Evolutionary conservation across 208 protist species (phyloP).

Genomic region (Leishmania guyanensis): DNA sequence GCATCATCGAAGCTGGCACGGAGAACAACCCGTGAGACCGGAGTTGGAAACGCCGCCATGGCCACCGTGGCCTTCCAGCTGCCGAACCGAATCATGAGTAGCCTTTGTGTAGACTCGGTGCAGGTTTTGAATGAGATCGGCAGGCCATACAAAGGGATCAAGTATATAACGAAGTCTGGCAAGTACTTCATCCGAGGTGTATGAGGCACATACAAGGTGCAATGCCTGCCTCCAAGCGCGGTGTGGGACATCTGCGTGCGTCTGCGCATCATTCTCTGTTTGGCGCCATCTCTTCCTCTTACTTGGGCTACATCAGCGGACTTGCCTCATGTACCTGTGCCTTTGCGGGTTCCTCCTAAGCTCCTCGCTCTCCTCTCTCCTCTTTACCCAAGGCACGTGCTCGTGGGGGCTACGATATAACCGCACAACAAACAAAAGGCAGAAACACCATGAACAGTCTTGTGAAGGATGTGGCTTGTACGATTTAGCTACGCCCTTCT

Average conservation of each 20-base stretch:
- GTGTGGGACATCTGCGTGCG: background rate
- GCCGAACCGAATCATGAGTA: slow-evolving; percentile 71
- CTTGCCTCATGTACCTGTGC: background rate
- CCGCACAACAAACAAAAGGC: background rate
- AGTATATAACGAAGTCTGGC: slow-evolving; percentile 81
- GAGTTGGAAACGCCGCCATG: slow-evolving; percentile 32
- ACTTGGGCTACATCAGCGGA: background rate
- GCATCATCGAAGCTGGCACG: background rate
- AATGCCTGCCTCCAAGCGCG: background rate
- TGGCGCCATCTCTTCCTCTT: background rate
- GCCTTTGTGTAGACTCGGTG: slow-evolving; percentile 79
- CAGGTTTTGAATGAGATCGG: slow-evolving; percentile 79
- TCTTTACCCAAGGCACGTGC: background rate
- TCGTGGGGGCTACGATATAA: background rate
- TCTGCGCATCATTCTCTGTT: background rate
- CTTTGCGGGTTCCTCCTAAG: background rate
- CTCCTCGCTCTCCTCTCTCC: background rate
- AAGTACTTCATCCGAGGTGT: slow-evolving; percentile 76
- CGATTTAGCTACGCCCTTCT: background rate
- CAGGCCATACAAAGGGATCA: slow-evolving; percentile 90
- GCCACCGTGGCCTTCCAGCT: slow-evolving; percentile 74
- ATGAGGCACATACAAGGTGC: slow-evolving; percentile 24
- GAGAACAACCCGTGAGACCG: background rate
- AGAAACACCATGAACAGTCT: too few species aligned
- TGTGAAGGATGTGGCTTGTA: background rate